Evolutionary conservation across 306 rosid species (phyloP), one percentile per base, ranked within the genome.

Genomic region (Glycyrrhiza uralensis): DNA sequence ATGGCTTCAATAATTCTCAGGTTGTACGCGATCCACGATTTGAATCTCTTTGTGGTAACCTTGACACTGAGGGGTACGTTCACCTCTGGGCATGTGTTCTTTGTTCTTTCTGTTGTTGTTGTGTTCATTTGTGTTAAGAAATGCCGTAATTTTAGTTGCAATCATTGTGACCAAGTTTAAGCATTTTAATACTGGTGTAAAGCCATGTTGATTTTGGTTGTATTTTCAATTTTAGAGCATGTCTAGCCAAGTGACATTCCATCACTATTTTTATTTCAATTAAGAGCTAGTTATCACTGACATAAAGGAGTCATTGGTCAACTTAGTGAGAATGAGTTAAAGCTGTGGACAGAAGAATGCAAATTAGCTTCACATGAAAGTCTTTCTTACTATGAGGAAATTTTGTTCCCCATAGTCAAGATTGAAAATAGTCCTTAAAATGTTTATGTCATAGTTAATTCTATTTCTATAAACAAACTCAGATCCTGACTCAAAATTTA

Each of bases 1-100:
- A 30, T 58, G 12, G 30, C 39, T 58, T 77, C 62, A 66, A 22
- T 46, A 44, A 35, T 80, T 68, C 70, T 79, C 83, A 94, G 90
- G 88, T 87, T 59, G 70, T 76, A 35, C 86, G 93, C 0, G 95
- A 94, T 78, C 99, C 95, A 6, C 86, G 93, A 22, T 94, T 89
- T 62, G 99, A 94, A 77, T 83, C 98, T 74, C 80, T 91, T 26
- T 79, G 88, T 69, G 97, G 96, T 18, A 69, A 18, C 7, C 77
- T 84, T 15, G 87, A 91, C 63, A 10, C 46, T n/a, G 88, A 91
- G 1, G 93, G 92, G 96, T 91, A 78, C 30, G 96, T 54, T 50
- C 38, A 14, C 19, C 49, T 66, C 7, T 74, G 6, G 28, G 35
- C 36, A 28, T 19, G 20, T 36, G 29, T 17, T 57, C 17, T 18